Evolutionary conservation across 2,329 filamentous ascomycete genomes (phyloP), one percentile per base, ranked within the genome.

Genomic region (Pseudogymnoascus sp.): DNA sequence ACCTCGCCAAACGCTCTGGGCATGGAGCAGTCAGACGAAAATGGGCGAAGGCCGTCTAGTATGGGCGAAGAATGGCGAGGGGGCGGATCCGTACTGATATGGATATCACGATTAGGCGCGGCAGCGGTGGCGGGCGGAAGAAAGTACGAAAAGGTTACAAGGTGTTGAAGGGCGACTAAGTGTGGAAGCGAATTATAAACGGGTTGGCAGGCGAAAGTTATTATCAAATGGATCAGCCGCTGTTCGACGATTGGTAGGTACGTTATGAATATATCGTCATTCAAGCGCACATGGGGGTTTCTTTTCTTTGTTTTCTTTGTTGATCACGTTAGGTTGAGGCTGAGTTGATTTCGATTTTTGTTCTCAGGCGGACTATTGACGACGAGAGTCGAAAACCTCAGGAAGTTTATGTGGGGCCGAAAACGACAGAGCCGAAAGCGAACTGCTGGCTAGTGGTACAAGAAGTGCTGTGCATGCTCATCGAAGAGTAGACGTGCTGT

Each of bases 361-460:
- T 22, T 68, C 64, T 65, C 69, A 66, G 68, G 70, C 67, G 69
- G 70, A 68, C 68, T 71, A 71, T 68, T 69, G 67, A 67, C 66
- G 66, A 71, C 65, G 65, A 68, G 68, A 69, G 69, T 68, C 67
- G 68, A 39, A 67, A 67, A 62, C 67, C 61, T 62, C 67, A 65
- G 66, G 66, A 64, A 62, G 65, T 66, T 64, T 65, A 64, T 64
- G 66, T 22, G 22, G 22, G 66, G 67, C 66, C 67, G 67, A 67
- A 64, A 54, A 63, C 60, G 63, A 68, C 63, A 70, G 62, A 67
- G 67, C 64, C 70, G 66, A 67, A 69, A 66, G 65, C 65, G 68
- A 68, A 69, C 35, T 58, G 67, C 65, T 70, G 66, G 70, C 70
- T 73, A 71, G 59, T 72, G 68, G 68, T 73, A 73, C 71, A 73